Evolutionary conservation across 179 eudicot species (phyloP).

Genomic region (Nepenthes alata): DNA sequence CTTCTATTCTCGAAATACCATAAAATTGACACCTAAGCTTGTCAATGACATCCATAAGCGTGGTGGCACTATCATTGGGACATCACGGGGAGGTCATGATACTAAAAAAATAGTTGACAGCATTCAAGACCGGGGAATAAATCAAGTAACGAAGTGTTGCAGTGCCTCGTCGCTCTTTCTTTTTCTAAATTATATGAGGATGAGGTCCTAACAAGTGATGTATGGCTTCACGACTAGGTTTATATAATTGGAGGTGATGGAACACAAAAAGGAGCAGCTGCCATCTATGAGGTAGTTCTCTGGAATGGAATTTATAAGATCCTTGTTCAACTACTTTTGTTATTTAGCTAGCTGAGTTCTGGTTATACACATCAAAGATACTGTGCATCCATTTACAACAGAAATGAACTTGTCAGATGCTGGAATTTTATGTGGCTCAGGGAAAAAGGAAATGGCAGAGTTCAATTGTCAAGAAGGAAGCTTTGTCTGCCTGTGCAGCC

Average conservation of each 20-base stretch:
- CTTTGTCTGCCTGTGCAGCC: no score
- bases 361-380: no score
- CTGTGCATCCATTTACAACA: no score
- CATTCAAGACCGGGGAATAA: conserved; percentile 44
- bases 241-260: conserved; percentile 48
- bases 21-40: conserved; percentile 27
- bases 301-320: background rate
- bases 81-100: conserved; percentile 46
- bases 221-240: conserved; percentile 15
- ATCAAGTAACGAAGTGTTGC: conserved; percentile 21
- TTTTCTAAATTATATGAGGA: background rate
- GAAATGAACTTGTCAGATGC: no score
- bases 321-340: no score
- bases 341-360: no score
- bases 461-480: no score
- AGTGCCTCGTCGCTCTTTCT: background rate
- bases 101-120: conserved; percentile 47
- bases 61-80: conserved; percentile 40
- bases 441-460: no score
- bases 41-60: conserved; percentile 47
- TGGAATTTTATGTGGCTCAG: no score
- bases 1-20: conserved; percentile 39
- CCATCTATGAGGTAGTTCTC: conserved; percentile 28
- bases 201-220: background rate
- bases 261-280: conserved; percentile 45